Base-by-base conservation (phyloP, 768 basidiomycete species). In the Psilocybe cubensis region DNA sequence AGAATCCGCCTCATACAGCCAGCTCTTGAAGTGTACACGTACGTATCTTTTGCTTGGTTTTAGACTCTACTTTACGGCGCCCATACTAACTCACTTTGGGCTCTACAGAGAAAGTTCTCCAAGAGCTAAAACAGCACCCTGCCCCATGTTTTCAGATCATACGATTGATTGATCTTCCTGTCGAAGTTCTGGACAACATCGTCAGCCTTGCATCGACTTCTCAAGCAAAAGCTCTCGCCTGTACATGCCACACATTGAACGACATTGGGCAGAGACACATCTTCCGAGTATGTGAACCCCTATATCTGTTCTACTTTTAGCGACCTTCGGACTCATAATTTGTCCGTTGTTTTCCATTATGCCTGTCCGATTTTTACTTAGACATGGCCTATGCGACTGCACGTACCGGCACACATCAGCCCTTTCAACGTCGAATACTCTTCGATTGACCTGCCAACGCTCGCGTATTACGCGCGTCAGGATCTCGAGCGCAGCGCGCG, bases 401-500 rank as follows among this genome's bases (percentile, higher is more conserved):
- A 57, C 28, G 59, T 66, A 11, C 64, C 64, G 6, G 52, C 60
- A 12, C 42, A 63, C 48, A 44, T 66, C 38, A 61, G 49, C 35
- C 56, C 63, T 8, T 59, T 63, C 53, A 66, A 65, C 27, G 51
- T 63, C 11, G 65, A 68, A 57, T 63, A 62, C 21, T 58, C 65
- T 0, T 45, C 54, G 4, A 18, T 66, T 38, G 63, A 68, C 23
- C 50, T 66, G 3, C 64, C 65, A 1, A 42, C 60, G 2, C 21
- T 66, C n/a, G 65, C 65, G 14, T 28, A 63, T 25, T 53, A 57
- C 40, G 61, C 48, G 11, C 53, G 62, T 11, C 42, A 49, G 11
- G 62, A 63, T 17, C 58, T 66, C 11, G 56, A 61, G 21, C 54
- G 58, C 28, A 63, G 62, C 18, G 60, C 61, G 6, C 48, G 58